A percentile compares a stretch with the other conserved stretches of the same genome.
phyloP scores from a whole-genome alignment of 2,329 filamentous ascomycete genomes.

The Lecanicillium sp. region DNA sequence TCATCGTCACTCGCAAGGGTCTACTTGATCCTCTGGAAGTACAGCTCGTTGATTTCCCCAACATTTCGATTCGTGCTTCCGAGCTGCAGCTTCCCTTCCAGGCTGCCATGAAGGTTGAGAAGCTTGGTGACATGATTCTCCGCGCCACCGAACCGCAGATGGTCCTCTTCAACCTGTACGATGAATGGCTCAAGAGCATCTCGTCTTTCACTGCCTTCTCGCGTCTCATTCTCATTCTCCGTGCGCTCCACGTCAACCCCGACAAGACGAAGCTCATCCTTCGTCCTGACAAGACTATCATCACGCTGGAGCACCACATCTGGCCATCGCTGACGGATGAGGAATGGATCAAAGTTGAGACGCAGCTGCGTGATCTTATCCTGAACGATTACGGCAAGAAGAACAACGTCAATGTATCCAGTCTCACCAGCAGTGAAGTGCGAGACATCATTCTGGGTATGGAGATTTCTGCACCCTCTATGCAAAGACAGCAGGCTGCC shows the following conservation, averaged over 20 bases:
- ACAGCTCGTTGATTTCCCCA: constrained; percentile 95
- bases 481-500: constrained; percentile 96
- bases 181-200: constrained; percentile 97
- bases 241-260: constrained; percentile 93
- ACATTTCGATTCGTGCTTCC: constrained; percentile 96
- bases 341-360: constrained; percentile 99
- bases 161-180: constrained; percentile 98
- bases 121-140: constrained; percentile 97
- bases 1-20: constrained; percentile 97
- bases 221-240: constrained; percentile 83
- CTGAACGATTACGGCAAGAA: constrained; percentile 99
- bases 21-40: constrained; percentile 94
- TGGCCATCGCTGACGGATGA: constrained; percentile 94
- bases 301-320: constrained; percentile 97
- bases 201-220: constrained; percentile 99
- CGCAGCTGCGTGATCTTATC: constrained; percentile 89
- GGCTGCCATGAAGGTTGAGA: constrained; percentile 99
- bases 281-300: constrained; percentile 93
- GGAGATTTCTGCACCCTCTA: constrained; percentile 96
- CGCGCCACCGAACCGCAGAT: constrained; percentile 98
- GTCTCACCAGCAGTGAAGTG: constrained; percentile 92
- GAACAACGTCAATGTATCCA: constrained; percentile 98
- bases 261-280: constrained; percentile 97
- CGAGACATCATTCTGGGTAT: constrained; percentile 98
- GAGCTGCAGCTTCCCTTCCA: constrained; percentile 98